phyloP scores from a whole-genome alignment of 768 basidiomycete genomes.

The Pisolithus orientalis region DNA sequence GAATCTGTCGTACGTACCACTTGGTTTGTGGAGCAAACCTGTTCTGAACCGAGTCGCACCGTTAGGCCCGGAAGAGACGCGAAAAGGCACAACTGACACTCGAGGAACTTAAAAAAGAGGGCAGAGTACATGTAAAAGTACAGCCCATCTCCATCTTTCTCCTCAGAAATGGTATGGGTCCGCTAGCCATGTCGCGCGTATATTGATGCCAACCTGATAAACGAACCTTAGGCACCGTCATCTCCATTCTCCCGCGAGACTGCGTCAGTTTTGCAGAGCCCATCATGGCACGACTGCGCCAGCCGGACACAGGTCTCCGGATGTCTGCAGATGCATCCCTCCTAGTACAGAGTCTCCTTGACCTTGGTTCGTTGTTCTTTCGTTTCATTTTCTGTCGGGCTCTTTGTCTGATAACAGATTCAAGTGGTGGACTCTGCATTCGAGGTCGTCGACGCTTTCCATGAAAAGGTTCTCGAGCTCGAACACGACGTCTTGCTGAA shows the following conservation, averaged over 20 bases:
- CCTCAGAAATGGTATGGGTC: slow-evolving; percentile 46
- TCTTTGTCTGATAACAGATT: not conserved
- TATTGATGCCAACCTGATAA: no score
- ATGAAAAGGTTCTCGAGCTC: slow-evolving; percentile 52
- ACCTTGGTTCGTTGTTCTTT: slow-evolving; percentile 32
- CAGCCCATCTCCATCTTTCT: slow-evolving; percentile 66
- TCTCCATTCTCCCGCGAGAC: slow-evolving; percentile 48
- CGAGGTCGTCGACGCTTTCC: slow-evolving; percentile 65
- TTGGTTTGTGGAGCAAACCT: no score
- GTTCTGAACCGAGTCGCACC: not conserved
- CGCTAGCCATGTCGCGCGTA: slow-evolving; percentile 6
- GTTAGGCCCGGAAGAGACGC: slow-evolving; percentile 5
- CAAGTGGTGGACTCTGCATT: slow-evolving; percentile 64
- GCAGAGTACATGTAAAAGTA: slow-evolving; percentile 53
- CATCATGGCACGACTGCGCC: slow-evolving; percentile 50
- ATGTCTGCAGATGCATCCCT: slow-evolving; percentile 62
- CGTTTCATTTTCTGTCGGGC: no score
- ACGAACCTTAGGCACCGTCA: slow-evolving; percentile 45
- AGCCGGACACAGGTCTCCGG: slow-evolving; percentile 54
- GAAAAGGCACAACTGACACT: slow-evolving; percentile 8
- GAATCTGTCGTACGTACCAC: slow-evolving; percentile 4
- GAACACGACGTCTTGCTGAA: slow-evolving; percentile 55
- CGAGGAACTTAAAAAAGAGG: slow-evolving; percentile 42
- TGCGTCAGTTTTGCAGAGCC: slow-evolving; percentile 47
- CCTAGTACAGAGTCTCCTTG: slow-evolving; percentile 63